Conservation (phyloP, 108 stramenopile genomes). For the Chaetoceros muelleri region DNA sequence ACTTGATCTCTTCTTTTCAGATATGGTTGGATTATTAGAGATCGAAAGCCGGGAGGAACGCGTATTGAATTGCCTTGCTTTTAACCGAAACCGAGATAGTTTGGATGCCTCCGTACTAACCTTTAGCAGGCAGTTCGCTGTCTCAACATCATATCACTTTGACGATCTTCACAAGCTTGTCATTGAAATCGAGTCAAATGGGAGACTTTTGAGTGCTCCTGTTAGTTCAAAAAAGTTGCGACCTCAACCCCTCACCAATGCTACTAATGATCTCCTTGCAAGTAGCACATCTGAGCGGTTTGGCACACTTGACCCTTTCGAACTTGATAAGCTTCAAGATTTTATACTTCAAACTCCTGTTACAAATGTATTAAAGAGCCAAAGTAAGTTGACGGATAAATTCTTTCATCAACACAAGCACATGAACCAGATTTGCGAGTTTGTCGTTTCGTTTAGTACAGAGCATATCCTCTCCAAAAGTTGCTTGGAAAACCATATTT, state of each 20-base stretch:
- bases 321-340: slow-evolving; percentile 14
- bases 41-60: neutral
- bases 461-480: slow-evolving; percentile 19
- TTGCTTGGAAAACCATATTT: slow-evolving; percentile 6
- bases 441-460: slow-evolving; percentile 29
- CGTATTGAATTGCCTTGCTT: neutral
- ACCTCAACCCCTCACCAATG: neutral
- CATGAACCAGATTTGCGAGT: slow-evolving; percentile 53
- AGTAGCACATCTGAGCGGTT: neutral
- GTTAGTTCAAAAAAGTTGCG: slow-evolving; percentile 2
- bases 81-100: neutral
- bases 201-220: neutral
- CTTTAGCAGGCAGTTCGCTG: neutral
- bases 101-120: neutral
- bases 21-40: neutral
- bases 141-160: neutral
- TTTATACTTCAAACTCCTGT: neutral
- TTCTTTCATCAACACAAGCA: slow-evolving; percentile 78
- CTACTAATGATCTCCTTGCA: neutral
- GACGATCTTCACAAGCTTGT: neutral
- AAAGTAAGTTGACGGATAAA: slow-evolving; percentile 44
- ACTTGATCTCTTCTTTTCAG: neutral
- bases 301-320: neutral
- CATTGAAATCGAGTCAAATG: neutral
- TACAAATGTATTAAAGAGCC: slow-evolving; percentile 2